Evolutionary conservation across 2,329 filamentous ascomycete species (phyloP), one percentile per base, ranked within the genome.

Genomic region (Magnaporthales sp.): DNA sequence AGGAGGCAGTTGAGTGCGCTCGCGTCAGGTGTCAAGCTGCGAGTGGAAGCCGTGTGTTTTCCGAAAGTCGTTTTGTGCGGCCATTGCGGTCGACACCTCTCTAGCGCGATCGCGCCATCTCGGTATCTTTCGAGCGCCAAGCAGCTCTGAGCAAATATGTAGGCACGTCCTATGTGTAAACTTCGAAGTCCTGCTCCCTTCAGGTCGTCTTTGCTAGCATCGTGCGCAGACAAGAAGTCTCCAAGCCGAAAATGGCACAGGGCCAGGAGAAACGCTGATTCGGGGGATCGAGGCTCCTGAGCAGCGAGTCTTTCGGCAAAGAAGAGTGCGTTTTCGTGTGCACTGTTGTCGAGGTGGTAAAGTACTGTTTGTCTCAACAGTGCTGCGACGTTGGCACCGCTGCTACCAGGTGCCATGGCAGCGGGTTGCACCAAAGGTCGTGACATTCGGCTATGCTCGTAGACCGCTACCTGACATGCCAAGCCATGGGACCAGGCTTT

Each of bases 61-160:
- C 91, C 94, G 81, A 93, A 89, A 74, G 86, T 88, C 72, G 88
- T 92, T 73, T 88, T 91, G 65, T 86, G 86, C 62, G 82, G 79
- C 93, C 95, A 98, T 26, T 89, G 78, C n/a, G 81, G 80, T 75
- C 87, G 89, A 62, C 90, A 88, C 75, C 92, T 93, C 72, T 99
- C 95, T 73, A 99, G 79, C 6, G 92, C 92, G 11, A 85, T 83
- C 66, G 94, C 90, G 29, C 95, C 95, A 72, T 96, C 92, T 68
- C 90, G 88, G 75, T 89, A 89, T 69, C 88, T 87, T 68, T 91
- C 92, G 67, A 98, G 80, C 61, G 87, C 86, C 68, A 97, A 79
- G 74, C 92, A 98, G 54, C 93, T 88, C 74, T 97, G 93, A 65
- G 94, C 94, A 80, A 93, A 97, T 62, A 97, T 85, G 79, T 94